Evolutionary conservation across 345 rosid species (phyloP).

Genomic region (Nephelium lappaceum): DNA sequence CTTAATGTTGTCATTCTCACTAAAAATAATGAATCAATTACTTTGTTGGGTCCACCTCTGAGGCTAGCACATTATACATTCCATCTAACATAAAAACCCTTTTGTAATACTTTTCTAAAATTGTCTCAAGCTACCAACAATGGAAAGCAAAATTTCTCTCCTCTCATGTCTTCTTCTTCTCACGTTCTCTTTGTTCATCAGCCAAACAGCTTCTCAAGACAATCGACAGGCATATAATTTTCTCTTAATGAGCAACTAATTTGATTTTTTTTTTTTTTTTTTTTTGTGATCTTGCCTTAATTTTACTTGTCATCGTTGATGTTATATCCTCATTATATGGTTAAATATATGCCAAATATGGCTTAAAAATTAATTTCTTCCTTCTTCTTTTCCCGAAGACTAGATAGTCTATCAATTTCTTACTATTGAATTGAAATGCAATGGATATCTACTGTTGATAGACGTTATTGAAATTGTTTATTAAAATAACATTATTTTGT

Average conservation of each 20-base stretch:
- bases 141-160: conserved; percentile 10
- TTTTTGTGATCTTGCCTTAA: too few species aligned
- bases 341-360: too few species aligned
- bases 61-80: neutral
- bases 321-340: neutral
- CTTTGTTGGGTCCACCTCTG: neutral
- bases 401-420: neutral
- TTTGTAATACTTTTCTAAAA: neutral
- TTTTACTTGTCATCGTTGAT: too few species aligned
- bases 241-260: neutral
- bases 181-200: neutral
- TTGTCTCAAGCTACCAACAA: neutral
- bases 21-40: too few species aligned
- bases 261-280: neutral
- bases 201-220: conserved; percentile 24
- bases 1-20: too few species aligned
- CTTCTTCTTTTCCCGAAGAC: neutral
- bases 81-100: neutral
- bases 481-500: neutral
- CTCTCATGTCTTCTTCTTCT: conserved; percentile 21
- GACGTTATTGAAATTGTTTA: neutral
- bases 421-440: neutral
- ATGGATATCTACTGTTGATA: neutral
- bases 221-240: conserved; percentile 24
- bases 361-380: too few species aligned